These are phyloP conservation scores for Phycomyces blakesleeanus DNA, from an alignment of 192 early-diverging fungal genomes.

Conservation along the genomic window DNA sequence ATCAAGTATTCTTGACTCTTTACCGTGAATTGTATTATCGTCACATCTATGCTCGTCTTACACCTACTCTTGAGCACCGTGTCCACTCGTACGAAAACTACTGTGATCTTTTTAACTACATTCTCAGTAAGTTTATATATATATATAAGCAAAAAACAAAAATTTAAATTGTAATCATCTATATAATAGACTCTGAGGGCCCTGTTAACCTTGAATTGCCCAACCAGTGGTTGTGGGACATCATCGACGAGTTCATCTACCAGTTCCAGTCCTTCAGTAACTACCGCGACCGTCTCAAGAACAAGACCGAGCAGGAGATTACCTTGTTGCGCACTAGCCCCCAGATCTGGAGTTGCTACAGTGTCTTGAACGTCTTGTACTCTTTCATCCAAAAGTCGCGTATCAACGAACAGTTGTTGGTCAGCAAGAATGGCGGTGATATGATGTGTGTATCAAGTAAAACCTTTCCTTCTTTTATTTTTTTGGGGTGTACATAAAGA, in stretches of 20 bases:
- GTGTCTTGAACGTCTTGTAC: slow-evolving; percentile 94
- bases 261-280: slow-evolving; percentile 98
- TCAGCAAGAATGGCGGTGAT: slow-evolving; percentile 86
- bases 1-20: slow-evolving; percentile 84
- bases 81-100: slow-evolving; percentile 95
- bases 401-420: slow-evolving; percentile 90
- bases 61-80: slow-evolving; percentile 84
- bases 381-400: slow-evolving; percentile 93
- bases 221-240: slow-evolving; percentile 99
- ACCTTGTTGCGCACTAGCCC: slow-evolving; percentile 78
- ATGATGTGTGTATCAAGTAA: slow-evolving; percentile 48
- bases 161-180: not conserved
- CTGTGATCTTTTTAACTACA: slow-evolving; percentile 95
- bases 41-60: slow-evolving; percentile 91
- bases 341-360: slow-evolving; percentile 93
- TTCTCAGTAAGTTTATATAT: slow-evolving; percentile 65
- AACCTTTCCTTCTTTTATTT: no score
- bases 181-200: slow-evolving; percentile 71
- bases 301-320: slow-evolving; percentile 77
- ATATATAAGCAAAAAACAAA: not conserved
- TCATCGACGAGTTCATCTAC: slow-evolving; percentile 99
- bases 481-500: no score
- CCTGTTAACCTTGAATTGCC: slow-evolving; percentile 91
- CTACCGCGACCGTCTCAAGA: slow-evolving; percentile 83
- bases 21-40: slow-evolving; percentile 97